These are phyloP conservation scores for Sanghuangporus sanghuang DNA, from an alignment of 1,284 basidiomycete species.

Conservation along the genomic window DNA sequence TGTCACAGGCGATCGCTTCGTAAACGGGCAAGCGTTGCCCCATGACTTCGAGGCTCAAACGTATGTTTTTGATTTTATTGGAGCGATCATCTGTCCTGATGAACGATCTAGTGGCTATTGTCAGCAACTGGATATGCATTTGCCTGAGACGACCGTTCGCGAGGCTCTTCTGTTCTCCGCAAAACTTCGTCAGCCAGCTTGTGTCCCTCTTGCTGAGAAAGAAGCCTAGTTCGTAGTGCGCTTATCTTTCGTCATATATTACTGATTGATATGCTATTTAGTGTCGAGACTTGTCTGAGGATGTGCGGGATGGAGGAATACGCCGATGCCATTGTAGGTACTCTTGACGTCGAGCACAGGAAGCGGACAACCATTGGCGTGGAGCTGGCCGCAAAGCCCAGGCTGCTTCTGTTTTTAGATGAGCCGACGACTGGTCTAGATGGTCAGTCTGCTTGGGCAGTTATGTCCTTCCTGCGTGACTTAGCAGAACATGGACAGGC, in stretches of 20 bases:
- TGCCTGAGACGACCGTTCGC: conserved; percentile 68
- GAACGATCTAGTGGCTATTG: conserved; percentile 53
- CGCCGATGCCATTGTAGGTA: conserved; percentile 74
- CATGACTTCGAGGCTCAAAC: conserved; percentile 72
- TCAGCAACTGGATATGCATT: conserved; percentile 78
- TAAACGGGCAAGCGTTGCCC: conserved; percentile 71
- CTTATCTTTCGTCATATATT: not conserved
- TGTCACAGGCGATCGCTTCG: conserved; percentile 73
- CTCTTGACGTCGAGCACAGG: conserved; percentile 69
- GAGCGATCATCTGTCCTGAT: not conserved
- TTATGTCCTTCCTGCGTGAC: conserved; percentile 69
- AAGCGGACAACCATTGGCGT: conserved; percentile 83
- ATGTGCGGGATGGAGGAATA: conserved; percentile 74
- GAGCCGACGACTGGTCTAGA: conserved; percentile 85
- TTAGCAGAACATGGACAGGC: conserved; percentile 47
- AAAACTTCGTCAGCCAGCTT: conserved; percentile 69
- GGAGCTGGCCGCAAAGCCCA: conserved; percentile 75
- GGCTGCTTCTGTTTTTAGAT: conserved; percentile 77
- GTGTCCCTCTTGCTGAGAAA: conserved; percentile 68
- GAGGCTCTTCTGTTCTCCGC: conserved; percentile 85
- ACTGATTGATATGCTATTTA: conserved; percentile 22
- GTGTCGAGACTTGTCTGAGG: conserved; percentile 73
- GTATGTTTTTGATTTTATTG: conserved; percentile 26
- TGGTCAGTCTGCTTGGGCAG: conserved; percentile 86
- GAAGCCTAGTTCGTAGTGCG: conserved; percentile 53